Evolutionary conservation across 495 filamentous ascomycete species (phyloP).

Genomic region (Cairneyella variabilis): DNA sequence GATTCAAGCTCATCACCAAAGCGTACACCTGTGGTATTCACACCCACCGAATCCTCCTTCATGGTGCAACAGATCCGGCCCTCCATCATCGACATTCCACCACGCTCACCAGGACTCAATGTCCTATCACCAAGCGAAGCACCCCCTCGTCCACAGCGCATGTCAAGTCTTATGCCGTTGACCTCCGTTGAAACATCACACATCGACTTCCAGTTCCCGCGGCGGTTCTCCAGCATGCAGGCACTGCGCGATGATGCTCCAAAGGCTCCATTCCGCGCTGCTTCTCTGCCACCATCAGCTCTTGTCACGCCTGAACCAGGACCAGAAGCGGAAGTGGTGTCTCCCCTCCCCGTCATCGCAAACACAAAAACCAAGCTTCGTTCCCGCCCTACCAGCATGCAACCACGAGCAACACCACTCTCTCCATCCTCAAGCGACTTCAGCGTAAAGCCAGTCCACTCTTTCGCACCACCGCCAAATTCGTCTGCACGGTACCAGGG

Average conservation of each 20-base stretch:
- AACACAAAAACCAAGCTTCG: conserved; percentile 15
- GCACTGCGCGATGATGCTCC: background rate
- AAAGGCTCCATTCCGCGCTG: background rate
- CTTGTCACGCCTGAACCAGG: background rate
- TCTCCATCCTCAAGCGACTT: background rate
- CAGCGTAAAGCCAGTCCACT: background rate
- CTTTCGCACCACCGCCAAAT: background rate
- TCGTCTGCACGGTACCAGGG: background rate
- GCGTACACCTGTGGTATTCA: conserved; percentile 12
- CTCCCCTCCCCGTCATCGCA: conserved; percentile 7
- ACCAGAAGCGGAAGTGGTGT: background rate
- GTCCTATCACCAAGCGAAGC: conserved; percentile 2
- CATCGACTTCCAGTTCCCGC: conserved; percentile 19
- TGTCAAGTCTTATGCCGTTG: conserved; percentile 12
- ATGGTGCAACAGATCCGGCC: conserved; percentile 4
- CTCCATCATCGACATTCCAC: conserved; percentile 1
- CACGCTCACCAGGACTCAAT: background rate
- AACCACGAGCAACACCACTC: background rate
- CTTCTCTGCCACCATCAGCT: conserved; percentile 5
- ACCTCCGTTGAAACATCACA: background rate
- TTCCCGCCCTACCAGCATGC: conserved; percentile 19
- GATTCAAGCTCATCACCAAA: conserved; percentile 45
- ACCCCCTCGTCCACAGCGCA: background rate
- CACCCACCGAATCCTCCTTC: conserved; percentile 12
- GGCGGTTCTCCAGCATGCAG: conserved; percentile 16